Evolutionary conservation across 306 rosid genomes (phyloP).

Genomic region (Quercus cerris): DNA sequence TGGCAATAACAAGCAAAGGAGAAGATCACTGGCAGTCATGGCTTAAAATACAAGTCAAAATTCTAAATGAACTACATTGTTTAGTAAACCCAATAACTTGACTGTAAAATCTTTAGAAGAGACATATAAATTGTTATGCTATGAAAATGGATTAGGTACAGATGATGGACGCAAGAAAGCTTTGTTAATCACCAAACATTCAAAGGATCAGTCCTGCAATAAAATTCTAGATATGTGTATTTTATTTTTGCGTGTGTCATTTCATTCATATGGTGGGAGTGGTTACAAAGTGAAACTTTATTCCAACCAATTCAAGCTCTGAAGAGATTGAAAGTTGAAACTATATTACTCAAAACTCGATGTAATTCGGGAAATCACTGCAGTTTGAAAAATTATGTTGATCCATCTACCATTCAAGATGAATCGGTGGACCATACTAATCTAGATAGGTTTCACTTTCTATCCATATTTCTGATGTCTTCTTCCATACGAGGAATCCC

Average conservation of each 20-base stretch:
- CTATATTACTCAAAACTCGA: neutral
- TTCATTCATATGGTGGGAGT: neutral
- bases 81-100: too few relatives aligned
- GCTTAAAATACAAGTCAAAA: too few relatives aligned
- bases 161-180: neutral
- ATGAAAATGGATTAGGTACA: neutral
- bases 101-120: too few relatives aligned
- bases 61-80: too few relatives aligned
- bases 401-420: constrained; percentile 1
- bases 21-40: too few relatives aligned
- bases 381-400: neutral
- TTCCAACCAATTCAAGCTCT: neutral
- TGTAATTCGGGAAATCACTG: neutral
- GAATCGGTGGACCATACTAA: neutral
- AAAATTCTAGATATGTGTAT: neutral
- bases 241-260: neutral
- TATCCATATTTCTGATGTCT: neutral
- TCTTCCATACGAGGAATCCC: neutral
- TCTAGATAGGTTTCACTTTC: neutral
- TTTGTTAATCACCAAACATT: neutral
- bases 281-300: neutral
- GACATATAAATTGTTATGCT: neutral
- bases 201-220: neutral
- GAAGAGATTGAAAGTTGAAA: neutral
- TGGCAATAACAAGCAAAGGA: too few relatives aligned